Percentiles rank a stretch among this genome's conserved stretches.
These are phyloP conservation scores for Globisporangium nodosum DNA, from an alignment of 352 stramenopile species.

Conservation along the genomic window DNA sequence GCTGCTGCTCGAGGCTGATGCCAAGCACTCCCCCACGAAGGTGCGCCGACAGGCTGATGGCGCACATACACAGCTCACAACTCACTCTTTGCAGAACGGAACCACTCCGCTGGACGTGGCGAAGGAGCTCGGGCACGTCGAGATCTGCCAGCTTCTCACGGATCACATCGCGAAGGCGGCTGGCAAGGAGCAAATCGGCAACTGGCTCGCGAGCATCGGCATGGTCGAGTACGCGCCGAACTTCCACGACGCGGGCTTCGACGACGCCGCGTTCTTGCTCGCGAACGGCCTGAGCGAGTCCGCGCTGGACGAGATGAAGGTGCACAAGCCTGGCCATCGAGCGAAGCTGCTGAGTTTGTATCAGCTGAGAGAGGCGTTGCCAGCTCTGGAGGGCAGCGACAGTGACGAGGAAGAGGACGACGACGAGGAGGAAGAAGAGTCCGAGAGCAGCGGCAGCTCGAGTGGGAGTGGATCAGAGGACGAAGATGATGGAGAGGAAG, in stretches of 20 bases:
- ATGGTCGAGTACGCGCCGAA: conserved; percentile 50
- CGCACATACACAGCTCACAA: background rate
- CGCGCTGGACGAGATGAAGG: conserved; percentile 50
- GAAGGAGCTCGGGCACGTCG: conserved; percentile 25
- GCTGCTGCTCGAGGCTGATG: conserved; percentile 31
- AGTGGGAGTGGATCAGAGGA: conserved; percentile 11
- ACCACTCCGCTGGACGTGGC: conserved; percentile 59
- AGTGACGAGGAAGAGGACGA: conserved; percentile 11
- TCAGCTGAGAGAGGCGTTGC: conserved; percentile 50
- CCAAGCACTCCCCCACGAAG: conserved; percentile 37
- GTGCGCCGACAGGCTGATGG: conserved; percentile 13
- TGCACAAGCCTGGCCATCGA: conserved; percentile 64
- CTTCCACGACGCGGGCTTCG: conserved; percentile 53
- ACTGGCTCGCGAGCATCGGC: conserved; percentile 69
- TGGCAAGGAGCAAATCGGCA: conserved; percentile 30
- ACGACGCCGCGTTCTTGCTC: conserved; percentile 62
- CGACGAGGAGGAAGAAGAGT: background rate
- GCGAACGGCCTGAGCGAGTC: conserved; percentile 37
- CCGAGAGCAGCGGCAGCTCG: background rate
- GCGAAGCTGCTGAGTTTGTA: conserved; percentile 65
- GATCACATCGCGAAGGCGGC: conserved; percentile 27
- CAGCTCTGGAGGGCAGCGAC: conserved; percentile 3
- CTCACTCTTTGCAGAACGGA: conserved; percentile 22
- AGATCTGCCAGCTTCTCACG: conserved; percentile 28
- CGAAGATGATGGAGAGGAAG: conserved; percentile 14